phyloP scores from a whole-genome alignment of 2,329 filamentous ascomycete species.

The Pseudocercospora crystallina region DNA sequence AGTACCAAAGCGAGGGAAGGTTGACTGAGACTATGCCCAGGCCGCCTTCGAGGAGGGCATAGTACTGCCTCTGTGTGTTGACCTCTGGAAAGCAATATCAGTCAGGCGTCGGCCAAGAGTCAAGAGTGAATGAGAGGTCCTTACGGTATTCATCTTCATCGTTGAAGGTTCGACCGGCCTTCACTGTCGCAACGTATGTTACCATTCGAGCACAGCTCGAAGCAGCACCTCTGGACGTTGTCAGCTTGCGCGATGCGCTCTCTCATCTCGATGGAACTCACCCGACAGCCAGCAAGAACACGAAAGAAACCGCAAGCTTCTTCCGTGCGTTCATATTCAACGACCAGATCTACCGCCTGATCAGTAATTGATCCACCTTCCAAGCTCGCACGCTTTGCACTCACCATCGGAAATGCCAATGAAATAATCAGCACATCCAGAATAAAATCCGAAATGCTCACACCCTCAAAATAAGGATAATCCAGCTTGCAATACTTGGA shows the following conservation, averaged over 20 bases:
- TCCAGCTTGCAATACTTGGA: not conserved
- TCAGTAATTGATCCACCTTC: not conserved
- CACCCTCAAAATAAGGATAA: slow-evolving; percentile 1
- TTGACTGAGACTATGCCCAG: slow-evolving; percentile 6
- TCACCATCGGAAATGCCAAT: slow-evolving; percentile 5
- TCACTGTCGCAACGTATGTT: not conserved
- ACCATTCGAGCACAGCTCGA: slow-evolving; percentile 5
- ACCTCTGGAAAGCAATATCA: not conserved
- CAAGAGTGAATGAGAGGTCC: not conserved
- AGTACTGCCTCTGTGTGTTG: slow-evolving; percentile 4
- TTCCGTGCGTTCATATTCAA: not conserved
- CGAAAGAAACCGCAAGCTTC: not conserved
- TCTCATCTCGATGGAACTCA: not conserved
- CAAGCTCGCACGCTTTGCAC: not conserved
- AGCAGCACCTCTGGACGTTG: not conserved
- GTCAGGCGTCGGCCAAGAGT: not conserved
- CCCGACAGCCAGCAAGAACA: slow-evolving; percentile 5
- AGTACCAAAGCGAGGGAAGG: slow-evolving; percentile 5
- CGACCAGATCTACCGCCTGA: slow-evolving; percentile 1
- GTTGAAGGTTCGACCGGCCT: not conserved
- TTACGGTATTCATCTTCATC: slow-evolving; percentile 7
- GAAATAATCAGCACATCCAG: slow-evolving; percentile 2
- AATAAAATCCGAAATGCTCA: slow-evolving; percentile 6
- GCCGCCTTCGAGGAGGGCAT: slow-evolving; percentile 6
- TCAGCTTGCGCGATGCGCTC: not conserved